Evolutionary conservation across 805 yeast species (phyloP).

Genomic region (Wickerhamiella australiensis): DNA sequence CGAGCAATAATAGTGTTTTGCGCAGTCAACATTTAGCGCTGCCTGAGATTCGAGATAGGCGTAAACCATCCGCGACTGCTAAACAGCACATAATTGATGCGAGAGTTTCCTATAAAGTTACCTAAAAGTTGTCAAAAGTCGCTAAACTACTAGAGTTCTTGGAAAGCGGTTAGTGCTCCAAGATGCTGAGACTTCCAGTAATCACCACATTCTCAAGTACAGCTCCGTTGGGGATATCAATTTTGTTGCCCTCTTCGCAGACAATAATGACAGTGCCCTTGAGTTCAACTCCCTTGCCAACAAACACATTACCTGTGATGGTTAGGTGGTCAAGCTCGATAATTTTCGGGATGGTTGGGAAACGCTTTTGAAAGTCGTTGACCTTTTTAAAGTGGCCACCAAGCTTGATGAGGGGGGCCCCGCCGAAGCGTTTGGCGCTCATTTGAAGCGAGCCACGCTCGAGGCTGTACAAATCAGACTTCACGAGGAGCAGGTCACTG

Average conservation of each 20-base stretch:
- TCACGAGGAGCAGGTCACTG: constrained; percentile 85
- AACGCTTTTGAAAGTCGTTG: constrained; percentile 74
- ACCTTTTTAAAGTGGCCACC: constrained; percentile 97
- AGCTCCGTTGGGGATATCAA: constrained; percentile 95
- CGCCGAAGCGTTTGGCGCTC: constrained; percentile 78
- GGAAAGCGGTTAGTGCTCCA: constrained; percentile 85
- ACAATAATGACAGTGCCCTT: constrained; percentile 97
- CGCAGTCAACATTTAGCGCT: too few relatives aligned
- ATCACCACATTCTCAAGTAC: constrained; percentile 91
- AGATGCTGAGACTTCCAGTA: constrained; percentile 89
- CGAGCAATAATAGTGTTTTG: too few relatives aligned
- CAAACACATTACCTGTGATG: constrained; percentile 86
- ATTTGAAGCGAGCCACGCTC: constrained; percentile 83
- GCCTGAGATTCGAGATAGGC: too few relatives aligned
- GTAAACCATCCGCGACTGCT: too few relatives aligned
- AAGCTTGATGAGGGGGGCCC: constrained; percentile 86
- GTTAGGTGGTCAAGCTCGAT: constrained; percentile 95
- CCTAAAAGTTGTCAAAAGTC: too few relatives aligned
- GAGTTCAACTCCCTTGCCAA: constrained; percentile 81
- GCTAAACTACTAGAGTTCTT: too few relatives aligned
- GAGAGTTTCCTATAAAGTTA: not conserved
- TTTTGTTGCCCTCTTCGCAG: constrained; percentile 91
- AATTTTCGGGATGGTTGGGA: constrained; percentile 91
- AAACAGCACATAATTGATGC: too few relatives aligned
- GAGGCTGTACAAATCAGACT: constrained; percentile 82